Base-by-base conservation (phyloP, 768 basidiomycete genomes). In the Pisolithus orientalis region DNA sequence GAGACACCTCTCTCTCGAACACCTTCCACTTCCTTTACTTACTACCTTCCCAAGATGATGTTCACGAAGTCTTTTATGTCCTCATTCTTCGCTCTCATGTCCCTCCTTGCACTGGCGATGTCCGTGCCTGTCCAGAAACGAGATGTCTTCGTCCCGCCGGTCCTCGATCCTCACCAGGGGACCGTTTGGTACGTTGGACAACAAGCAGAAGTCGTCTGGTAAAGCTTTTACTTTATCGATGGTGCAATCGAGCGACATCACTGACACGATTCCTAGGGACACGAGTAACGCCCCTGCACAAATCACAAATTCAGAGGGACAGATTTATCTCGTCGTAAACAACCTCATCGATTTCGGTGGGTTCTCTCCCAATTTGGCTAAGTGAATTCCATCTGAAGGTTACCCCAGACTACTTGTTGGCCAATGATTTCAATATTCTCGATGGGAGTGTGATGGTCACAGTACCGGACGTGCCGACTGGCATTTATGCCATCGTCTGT, bases 401-500 rank as follows among this genome's bases (percentile, higher is more conserved):
- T 16, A 28, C 32, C n/a, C 27, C 52, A 69, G 68, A 57, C 4
- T 11, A 58, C 44, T 39, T 40, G 25, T 52, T 74, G 45, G 65
- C 63, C 3, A 43, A 43, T 6, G 56, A 50, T 14, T 69, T 74
- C 53, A 47, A 64, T 32, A 65, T 75, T 45, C 47, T 57, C 13
- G 45, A 54, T 6, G 73, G 73, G 8, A 13, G 39, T 0, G 58
- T 58, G 21, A 25, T 44, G 10, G 49, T 72, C 29, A 53, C 31
- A 4, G 69, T 72, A 6, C 71, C 72, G 6, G 16, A 43, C 11
- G 64, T 75, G 14, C 4, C 45, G 0, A 34, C 60, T 21, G 70
- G 65, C 21, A 47, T 64, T 8, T 75, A 75, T 54, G 55, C 63
- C 17, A 8, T 75, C 39, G 65, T 69, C 50, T 57, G 68, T 65